Base-by-base conservation (phyloP, 176 grass and related monocot species). In the Metroxylon sagu region DNA sequence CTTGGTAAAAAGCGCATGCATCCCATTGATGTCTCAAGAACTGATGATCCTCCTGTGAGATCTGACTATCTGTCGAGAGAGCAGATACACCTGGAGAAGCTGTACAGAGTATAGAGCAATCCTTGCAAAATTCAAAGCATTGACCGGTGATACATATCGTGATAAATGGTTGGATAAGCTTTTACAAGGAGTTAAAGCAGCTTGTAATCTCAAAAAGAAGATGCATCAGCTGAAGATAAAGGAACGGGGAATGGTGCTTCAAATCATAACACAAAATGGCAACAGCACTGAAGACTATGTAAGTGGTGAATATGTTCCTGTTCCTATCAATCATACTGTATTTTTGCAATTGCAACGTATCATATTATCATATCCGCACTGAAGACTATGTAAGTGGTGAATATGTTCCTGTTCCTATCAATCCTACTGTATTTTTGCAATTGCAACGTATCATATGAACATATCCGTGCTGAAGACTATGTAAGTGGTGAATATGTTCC, bases 91-190 rank as follows among this genome's bases (percentile, higher is more conserved):
- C 87, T 80, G 87, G 77, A n/a, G n/a, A 57, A 68, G 56, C 27
- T 62, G 58, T 29, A 53, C 55, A 50, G 87, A 73, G 60, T 77
- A 85, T 56, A 68, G 68, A 67, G 51, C 56, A 25, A 75, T 79
- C 62, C 78, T 98, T 49, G 61, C 56, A 4, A 85, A 57, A 77
- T 89, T 88, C 75, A 87, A 78, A 80, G 93, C 70, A 29, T 60
- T 92, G 71, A 85, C 79, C 49, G 79, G 81, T 30, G 49, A 83
- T 19, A 25, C 67, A 5, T 53, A 63, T 76, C 87, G 93, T 54
- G 93, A 98, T 80, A 92, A 48, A 74, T 89, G 87, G 81, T 76
- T 92, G 51, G 93, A 88, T 77, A 98, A 92, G 69, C 75, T 98
- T 72, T 43, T 98, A 60, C 87, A 88, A 39, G 78, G 70, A 62